These are phyloP conservation scores for Catharanthus roseus DNA, from an alignment of 257 asterid genomes.

Conservation along the genomic window DNA sequence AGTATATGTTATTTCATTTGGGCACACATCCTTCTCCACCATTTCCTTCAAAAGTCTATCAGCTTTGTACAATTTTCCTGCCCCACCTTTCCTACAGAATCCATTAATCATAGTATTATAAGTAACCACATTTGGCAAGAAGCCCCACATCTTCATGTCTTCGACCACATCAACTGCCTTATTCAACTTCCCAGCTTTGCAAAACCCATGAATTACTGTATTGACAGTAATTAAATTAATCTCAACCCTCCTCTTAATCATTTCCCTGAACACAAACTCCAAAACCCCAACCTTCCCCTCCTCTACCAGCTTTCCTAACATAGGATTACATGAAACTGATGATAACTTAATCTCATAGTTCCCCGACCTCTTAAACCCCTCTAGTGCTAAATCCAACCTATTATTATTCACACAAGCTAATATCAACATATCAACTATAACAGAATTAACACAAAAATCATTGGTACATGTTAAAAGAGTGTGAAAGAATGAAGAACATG, in stretches of 20 bases:
- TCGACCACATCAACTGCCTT: slow-evolving; percentile 71
- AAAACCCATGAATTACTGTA: slow-evolving; percentile 60
- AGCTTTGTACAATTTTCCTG: slow-evolving; percentile 64
- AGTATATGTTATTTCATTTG: slow-evolving; percentile 61
- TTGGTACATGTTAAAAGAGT: slow-evolving; percentile 44
- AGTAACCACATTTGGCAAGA: slow-evolving; percentile 59
- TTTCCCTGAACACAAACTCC: slow-evolving; percentile 65
- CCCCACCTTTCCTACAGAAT: slow-evolving; percentile 68
- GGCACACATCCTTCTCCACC: slow-evolving; percentile 48
- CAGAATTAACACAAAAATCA: slow-evolving; percentile 44
- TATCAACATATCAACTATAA: slow-evolving; percentile 62
- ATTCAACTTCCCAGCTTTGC: slow-evolving; percentile 73
- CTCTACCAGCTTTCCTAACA: slow-evolving; percentile 50
- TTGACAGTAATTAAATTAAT: slow-evolving; percentile 50
- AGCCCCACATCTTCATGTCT: slow-evolving; percentile 66
- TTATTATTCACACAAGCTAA: slow-evolving; percentile 42
- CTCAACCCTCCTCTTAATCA: slow-evolving; percentile 62
- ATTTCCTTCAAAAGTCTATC: slow-evolving; percentile 64
- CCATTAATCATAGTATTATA: slow-evolving; percentile 72
- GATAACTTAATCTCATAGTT: slow-evolving; percentile 70
- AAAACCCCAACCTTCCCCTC: slow-evolving; percentile 37
- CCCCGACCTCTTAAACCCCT: slow-evolving; percentile 72
- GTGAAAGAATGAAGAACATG: slow-evolving; percentile 51
- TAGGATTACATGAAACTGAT: slow-evolving; percentile 46
- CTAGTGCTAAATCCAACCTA: slow-evolving; percentile 50